These are phyloP conservation scores for Calonectria crousiana DNA, from an alignment of 2,329 filamentous ascomycete genomes.

Conservation along the genomic window DNA sequence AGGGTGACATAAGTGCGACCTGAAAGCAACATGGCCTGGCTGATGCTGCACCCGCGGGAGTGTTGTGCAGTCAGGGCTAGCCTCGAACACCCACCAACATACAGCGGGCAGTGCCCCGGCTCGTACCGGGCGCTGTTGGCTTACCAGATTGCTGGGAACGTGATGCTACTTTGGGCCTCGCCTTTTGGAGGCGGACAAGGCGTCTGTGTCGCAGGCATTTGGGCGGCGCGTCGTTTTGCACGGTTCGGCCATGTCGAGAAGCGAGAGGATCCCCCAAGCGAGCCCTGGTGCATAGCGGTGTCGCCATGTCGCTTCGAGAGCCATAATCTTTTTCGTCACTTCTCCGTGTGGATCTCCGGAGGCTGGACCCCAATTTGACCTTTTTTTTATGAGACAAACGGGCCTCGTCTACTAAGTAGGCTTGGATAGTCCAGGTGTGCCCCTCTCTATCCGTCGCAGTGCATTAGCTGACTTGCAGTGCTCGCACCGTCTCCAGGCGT, in stretches of 20 bases:
- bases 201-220: background rate
- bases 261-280: constrained; percentile 5
- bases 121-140: constrained; percentile 16
- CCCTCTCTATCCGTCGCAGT: constrained; percentile 25
- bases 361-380: constrained; percentile 9
- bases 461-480: constrained; percentile 33
- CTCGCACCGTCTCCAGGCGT: constrained; percentile 25
- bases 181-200: background rate
- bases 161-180: background rate
- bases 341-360: constrained; percentile 19
- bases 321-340: constrained; percentile 10
- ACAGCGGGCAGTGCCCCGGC: background rate
- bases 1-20: constrained; percentile 12
- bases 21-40: constrained; percentile 15
- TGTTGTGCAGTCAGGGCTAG: constrained; percentile 26
- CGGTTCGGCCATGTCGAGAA: background rate
- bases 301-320: constrained; percentile 12
- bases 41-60: constrained; percentile 21
- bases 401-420: constrained; percentile 8
- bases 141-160: constrained; percentile 29
- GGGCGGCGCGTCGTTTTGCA: background rate
- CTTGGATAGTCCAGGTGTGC: background rate
- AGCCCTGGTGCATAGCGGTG: constrained; percentile 4
- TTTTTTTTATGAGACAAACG: constrained; percentile 26
- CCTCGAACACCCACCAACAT: constrained; percentile 21